Evolutionary conservation across 176 grass and related monocot genomes (phyloP).

Genomic region (Rhynchospora breviuscula): DNA sequence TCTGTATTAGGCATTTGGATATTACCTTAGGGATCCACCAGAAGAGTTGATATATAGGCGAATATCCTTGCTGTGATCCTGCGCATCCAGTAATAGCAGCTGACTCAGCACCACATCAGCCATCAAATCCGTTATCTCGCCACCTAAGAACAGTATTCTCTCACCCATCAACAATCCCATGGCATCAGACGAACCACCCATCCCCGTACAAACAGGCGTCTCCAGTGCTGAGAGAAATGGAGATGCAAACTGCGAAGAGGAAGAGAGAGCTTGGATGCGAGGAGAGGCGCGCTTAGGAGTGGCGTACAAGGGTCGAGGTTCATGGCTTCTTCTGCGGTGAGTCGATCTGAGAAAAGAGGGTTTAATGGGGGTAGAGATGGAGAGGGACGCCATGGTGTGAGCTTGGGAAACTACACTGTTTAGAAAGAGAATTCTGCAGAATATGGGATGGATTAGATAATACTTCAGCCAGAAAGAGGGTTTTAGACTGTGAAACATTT

Average conservation of each 20-base stretch:
- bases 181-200: slow-evolving; percentile 32
- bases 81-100: slow-evolving; percentile 80
- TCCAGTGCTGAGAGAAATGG: slow-evolving; percentile 32
- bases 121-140: slow-evolving; percentile 80
- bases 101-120: slow-evolving; percentile 82
- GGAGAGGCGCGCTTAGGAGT: background rate
- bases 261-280: slow-evolving; percentile 14
- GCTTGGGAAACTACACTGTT: slow-evolving; percentile 4
- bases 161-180: slow-evolving; percentile 75
- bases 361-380: slow-evolving; percentile 28
- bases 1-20: background rate
- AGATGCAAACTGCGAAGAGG: slow-evolving; percentile 29
- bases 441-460: slow-evolving; percentile 1
- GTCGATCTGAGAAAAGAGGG: slow-evolving; percentile 24
- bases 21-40: slow-evolving; percentile 65
- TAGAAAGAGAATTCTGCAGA: background rate
- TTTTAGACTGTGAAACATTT: background rate
- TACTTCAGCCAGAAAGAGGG: background rate
- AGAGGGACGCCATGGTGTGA: slow-evolving; percentile 25
- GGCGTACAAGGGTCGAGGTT: slow-evolving; percentile 16
- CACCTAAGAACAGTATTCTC: slow-evolving; percentile 83
- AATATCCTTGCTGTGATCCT: slow-evolving; percentile 67
- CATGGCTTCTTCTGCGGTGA: slow-evolving; percentile 28
- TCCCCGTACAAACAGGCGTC: slow-evolving; percentile 24
- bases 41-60: slow-evolving; percentile 79